Conservation (phyloP, 768 basidiomycete species). For the Russula dissimulans region DNA sequence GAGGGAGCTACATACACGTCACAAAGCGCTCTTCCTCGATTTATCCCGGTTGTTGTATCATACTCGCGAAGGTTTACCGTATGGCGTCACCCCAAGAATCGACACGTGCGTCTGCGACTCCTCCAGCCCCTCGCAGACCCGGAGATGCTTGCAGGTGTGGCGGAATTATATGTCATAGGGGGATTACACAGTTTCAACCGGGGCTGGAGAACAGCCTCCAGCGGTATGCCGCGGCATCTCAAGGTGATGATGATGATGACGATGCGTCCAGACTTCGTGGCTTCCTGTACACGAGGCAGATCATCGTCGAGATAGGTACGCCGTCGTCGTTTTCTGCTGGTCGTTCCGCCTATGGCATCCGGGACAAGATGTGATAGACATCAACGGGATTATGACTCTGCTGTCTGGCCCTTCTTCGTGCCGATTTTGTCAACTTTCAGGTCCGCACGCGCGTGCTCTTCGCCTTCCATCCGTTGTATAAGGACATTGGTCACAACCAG, state of each 20-base stretch:
- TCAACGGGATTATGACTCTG: not conserved
- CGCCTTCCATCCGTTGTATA: not conserved
- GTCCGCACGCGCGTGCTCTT: not conserved
- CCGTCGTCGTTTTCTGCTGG: not conserved
- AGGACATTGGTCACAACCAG: slow-evolving; percentile 2
- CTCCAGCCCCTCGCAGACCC: not conserved
- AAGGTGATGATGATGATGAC: not conserved
- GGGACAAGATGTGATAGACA: not conserved
- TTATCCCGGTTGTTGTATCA: not conserved
- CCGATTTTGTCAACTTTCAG: not conserved
- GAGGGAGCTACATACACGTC: not conserved
- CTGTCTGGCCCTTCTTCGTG: not conserved
- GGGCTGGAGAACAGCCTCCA: not conserved
- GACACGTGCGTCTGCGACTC: not conserved
- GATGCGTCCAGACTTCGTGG: not conserved
- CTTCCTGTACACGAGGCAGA: slow-evolving; percentile 13
- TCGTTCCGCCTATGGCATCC: slow-evolving; percentile 7
- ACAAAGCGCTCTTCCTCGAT: not conserved
- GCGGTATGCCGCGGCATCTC: slow-evolving; percentile 7
- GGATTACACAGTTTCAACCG: not conserved
- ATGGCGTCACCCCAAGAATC: not conserved
- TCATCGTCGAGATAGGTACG: slow-evolving; percentile 13
- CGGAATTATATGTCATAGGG: slow-evolving; percentile 1
- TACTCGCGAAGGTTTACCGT: slow-evolving; percentile 1
- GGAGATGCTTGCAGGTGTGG: not conserved